Conservation (phyloP, 345 rosid genomes). For the Conringia planisiliqua region DNA sequence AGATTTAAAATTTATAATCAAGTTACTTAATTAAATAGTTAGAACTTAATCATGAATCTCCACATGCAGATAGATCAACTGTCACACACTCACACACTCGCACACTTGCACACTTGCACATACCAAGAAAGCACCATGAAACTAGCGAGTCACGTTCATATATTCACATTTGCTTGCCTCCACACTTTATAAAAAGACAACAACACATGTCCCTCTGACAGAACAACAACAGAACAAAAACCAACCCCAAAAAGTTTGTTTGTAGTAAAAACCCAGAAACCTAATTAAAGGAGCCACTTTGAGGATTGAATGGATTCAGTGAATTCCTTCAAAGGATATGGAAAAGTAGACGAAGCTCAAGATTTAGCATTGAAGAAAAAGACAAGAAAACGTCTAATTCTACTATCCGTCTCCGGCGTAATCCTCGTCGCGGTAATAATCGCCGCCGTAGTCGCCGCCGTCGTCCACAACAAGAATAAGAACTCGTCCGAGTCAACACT, state of each 20-base stretch:
- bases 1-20: background rate
- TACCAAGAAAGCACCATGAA: conserved; percentile 3
- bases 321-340: conserved; percentile 83
- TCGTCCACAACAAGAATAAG: conserved; percentile 38
- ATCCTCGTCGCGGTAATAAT: conserved; percentile 43
- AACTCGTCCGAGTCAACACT: conserved; percentile 14
- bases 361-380: conserved; percentile 53
- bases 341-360: conserved; percentile 68
- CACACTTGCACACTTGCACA: background rate
- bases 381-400: conserved; percentile 52
- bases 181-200: background rate
- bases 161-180: background rate
- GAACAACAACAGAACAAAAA: background rate
- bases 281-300: background rate
- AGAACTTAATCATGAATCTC: conserved; percentile 16
- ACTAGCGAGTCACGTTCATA: background rate
- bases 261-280: background rate
- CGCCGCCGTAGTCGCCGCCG: conserved; percentile 52
- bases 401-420: conserved; percentile 39
- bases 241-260: background rate
- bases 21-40: background rate
- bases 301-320: conserved; percentile 49
- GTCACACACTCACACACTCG: background rate
- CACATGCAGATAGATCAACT: conserved; percentile 23
- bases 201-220: conserved; percentile 4